These are phyloP conservation scores for Boletellus ananiceps DNA, from an alignment of 768 basidiomycete genomes.

Conservation along the genomic window DNA sequence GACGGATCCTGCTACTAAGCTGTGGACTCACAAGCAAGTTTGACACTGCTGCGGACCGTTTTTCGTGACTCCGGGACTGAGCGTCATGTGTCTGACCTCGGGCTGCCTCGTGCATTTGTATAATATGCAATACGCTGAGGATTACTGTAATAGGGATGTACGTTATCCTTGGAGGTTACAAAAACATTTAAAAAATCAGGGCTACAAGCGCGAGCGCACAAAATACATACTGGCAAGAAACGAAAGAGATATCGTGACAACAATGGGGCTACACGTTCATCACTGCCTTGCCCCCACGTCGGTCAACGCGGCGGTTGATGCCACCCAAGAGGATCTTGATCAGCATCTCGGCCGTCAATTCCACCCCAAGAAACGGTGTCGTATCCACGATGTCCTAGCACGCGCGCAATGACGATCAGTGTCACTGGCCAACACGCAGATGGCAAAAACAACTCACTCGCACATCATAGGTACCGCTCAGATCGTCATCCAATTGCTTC, in stretches of 20 bases:
- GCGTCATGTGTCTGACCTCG: no score
- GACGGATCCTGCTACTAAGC: no score
- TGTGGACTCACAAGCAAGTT: no score
- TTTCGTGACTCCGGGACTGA: no score
- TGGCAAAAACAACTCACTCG: slow-evolving; percentile 33
- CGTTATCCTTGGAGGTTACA: no score
- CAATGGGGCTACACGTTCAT: slow-evolving; percentile 12
- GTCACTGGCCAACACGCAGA: neutral
- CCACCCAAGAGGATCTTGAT: slow-evolving; percentile 65
- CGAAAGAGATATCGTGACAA: neutral
- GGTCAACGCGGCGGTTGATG: slow-evolving; percentile 53
- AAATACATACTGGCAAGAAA: neutral
- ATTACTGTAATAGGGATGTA: no score
- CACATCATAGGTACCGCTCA: slow-evolving; percentile 39
- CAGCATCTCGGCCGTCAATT: slow-evolving; percentile 44
- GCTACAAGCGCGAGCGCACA: no score
- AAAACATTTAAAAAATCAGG: no score
- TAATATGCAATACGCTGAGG: neutral
- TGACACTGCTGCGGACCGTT: no score
- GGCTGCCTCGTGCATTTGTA: no score
- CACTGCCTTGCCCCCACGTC: slow-evolving; percentile 23
- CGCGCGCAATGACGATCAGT: neutral
- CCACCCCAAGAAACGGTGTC: slow-evolving; percentile 45
- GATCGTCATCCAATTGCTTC: slow-evolving; percentile 53
- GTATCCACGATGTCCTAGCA: slow-evolving; percentile 70